phyloP scores from a whole-genome alignment of 352 stramenopile genomes.

The Phytophthora kernoviae region DNA sequence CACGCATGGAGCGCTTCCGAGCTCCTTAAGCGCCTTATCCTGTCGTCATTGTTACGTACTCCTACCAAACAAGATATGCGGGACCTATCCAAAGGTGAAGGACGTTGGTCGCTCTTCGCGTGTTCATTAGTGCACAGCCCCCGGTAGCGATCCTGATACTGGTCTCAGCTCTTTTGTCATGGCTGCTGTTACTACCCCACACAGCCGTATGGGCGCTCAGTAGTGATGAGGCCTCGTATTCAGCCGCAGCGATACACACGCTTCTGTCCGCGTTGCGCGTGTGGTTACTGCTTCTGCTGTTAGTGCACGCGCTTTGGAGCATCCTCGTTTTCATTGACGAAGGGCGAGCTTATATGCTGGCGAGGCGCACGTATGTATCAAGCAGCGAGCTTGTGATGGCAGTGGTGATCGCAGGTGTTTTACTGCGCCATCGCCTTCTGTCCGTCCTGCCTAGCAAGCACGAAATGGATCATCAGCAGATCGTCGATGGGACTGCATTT shows the following conservation, averaged over 20 bases:
- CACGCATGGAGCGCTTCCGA: constrained; percentile 40
- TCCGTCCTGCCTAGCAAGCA: constrained; percentile 34
- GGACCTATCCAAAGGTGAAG: constrained; percentile 21
- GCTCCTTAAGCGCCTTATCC: constrained; percentile 25
- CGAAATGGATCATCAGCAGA: constrained; percentile 34
- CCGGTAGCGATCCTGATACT: constrained; percentile 35
- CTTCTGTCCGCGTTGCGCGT: constrained; percentile 42
- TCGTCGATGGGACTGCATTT: constrained; percentile 34
- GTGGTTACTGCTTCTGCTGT: constrained; percentile 41
- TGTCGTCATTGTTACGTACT: constrained; percentile 17
- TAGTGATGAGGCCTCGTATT: constrained; percentile 27
- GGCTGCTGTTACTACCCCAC: constrained; percentile 61
- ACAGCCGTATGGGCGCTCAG: constrained; percentile 50
- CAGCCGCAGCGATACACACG: constrained; percentile 38
- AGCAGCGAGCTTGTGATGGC: constrained; percentile 40
- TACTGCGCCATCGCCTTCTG: constrained; percentile 27
- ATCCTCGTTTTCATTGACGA: constrained; percentile 36
- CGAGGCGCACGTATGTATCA: constrained; percentile 37
- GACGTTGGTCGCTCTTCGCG: constrained; percentile 32
- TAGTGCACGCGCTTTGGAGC: constrained; percentile 37
- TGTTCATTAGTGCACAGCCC: constrained; percentile 52
- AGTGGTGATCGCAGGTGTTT: constrained; percentile 14
- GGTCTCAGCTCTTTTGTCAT: constrained; percentile 47
- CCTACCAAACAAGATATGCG: constrained; percentile 25
- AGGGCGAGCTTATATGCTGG: constrained; percentile 38